Evolutionary conservation across 169 alveolate species (phyloP).

Genomic region (Cytauxzoon felis): DNA sequence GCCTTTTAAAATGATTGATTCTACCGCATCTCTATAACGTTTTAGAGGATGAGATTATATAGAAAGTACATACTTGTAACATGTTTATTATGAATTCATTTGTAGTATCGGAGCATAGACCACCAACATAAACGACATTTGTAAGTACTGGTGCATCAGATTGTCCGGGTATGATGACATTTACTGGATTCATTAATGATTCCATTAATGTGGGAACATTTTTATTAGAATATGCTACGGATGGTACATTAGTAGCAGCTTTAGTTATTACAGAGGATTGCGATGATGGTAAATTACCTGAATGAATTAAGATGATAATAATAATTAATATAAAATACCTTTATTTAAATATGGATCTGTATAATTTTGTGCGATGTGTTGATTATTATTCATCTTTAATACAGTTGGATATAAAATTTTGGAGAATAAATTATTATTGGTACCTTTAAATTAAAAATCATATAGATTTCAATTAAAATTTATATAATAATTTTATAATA

Average conservation of each 20-base stretch:
- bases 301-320: neutral
- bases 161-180: slow-evolving; percentile 26
- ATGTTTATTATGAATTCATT: slow-evolving; percentile 56
- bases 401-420: too few species aligned
- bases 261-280: slow-evolving; percentile 44
- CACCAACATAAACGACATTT: slow-evolving; percentile 59
- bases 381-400: too few species aligned
- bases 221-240: slow-evolving; percentile 25
- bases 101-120: slow-evolving; percentile 38
- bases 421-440: too few species aligned
- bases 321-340: neutral
- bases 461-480: too few species aligned
- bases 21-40: slow-evolving; percentile 51
- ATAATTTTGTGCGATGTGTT: too few species aligned
- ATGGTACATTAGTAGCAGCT: slow-evolving; percentile 23
- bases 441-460: too few species aligned
- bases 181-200: slow-evolving; percentile 51
- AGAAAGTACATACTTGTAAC: slow-evolving; percentile 35
- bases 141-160: slow-evolving; percentile 40
- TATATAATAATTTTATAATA: too few species aligned
- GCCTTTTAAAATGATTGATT: slow-evolving; percentile 35
- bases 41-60: neutral
- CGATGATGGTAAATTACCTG: slow-evolving; percentile 10
- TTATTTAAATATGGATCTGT: neutral
- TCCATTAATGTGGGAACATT: slow-evolving; percentile 42